phyloP scores from a whole-genome alignment of 2,329 filamentous ascomycete genomes.

The Neofusicoccum ribis region DNA sequence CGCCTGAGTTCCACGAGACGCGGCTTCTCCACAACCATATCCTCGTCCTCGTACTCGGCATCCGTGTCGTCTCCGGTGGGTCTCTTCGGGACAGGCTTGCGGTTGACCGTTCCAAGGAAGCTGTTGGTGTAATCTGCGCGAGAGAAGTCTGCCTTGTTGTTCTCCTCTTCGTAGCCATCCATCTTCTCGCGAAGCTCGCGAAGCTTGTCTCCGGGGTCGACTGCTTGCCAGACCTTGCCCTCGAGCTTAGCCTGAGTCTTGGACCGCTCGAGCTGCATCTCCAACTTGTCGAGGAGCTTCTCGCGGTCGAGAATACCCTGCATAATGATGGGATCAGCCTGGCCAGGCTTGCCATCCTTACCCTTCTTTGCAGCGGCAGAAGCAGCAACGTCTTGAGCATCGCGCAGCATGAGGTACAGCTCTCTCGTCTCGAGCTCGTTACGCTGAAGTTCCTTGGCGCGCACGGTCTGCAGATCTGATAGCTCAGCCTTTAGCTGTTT shows the following conservation, averaged over 20 bases:
- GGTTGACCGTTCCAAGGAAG: slow-evolving; percentile 56
- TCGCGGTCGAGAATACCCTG: slow-evolving; percentile 92
- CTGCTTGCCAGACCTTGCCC: slow-evolving; percentile 82
- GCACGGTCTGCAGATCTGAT: slow-evolving; percentile 78
- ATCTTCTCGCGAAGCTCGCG: slow-evolving; percentile 92
- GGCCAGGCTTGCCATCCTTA: slow-evolving; percentile 51
- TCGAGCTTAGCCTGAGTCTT: slow-evolving; percentile 98
- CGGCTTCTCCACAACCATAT: slow-evolving; percentile 73
- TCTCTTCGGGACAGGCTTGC: slow-evolving; percentile 41
- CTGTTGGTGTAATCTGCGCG: slow-evolving; percentile 63
- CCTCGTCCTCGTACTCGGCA: slow-evolving; percentile 54
- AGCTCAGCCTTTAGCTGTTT: slow-evolving; percentile 88
- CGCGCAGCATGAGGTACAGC: slow-evolving; percentile 95
- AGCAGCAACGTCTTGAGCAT: slow-evolving; percentile 93
- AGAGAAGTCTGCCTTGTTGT: slow-evolving; percentile 43
- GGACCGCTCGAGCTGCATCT: slow-evolving; percentile 92
- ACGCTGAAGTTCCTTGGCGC: slow-evolving; percentile 87
- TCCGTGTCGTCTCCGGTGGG: slow-evolving; percentile 44
- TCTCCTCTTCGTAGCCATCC: slow-evolving; percentile 61
- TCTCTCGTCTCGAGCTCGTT: slow-evolving; percentile 96
- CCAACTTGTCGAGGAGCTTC: slow-evolving; percentile 86
- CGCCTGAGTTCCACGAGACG: slow-evolving; percentile 76
- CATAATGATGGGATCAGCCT: slow-evolving; percentile 73
- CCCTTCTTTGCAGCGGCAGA: slow-evolving; percentile 70
- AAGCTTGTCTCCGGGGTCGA: slow-evolving; percentile 86